Evolutionary conservation across 1,139 yeast species (phyloP), one percentile per base, ranked within the genome.

Genomic region (Blastobotrys persicus): DNA sequence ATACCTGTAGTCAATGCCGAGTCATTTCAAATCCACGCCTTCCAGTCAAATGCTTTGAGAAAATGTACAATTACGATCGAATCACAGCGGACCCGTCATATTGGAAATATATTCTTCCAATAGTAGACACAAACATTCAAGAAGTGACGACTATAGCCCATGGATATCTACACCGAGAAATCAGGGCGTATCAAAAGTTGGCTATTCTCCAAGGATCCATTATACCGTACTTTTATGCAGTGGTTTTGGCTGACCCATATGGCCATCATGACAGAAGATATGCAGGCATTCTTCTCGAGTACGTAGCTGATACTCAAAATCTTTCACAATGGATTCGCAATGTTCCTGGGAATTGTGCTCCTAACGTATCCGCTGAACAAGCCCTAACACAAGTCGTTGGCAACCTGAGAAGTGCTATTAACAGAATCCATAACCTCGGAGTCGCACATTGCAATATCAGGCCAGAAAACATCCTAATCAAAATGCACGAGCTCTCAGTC

Each of bases 211-310:
- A 57, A 40, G 61, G 61, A 11, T 47, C 50, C 4, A 39, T 45
- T 11, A 39, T 58, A 4, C 61, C 61, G 6, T 55, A 46, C 17
- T 40, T 55, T 6, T 53, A 55, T 39, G 41, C 54, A 17, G 13
- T 53, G 2, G 37, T 51, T 4, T 43, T 49, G 1, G 42, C 56
- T 3, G 60, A 58, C 43, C 60, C 61, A 11, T 57, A 45, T 39
- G 49, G 48, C 7, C 41, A 47, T 16, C 48, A 50, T 34, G 46
- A 47, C 31, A 47, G 49, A 18, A 47, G 61, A 17, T 35, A 52
- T 12, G 20, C 47, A 2, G 56, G 59, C 2, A 13, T 58, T 2
- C 37, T 58, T 19, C 7, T 56, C n/a, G 59, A 58, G 33, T 50
- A 47, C 18, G 35, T 56, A 6, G 45, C 41, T 3, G 49, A 48